Conservation (phyloP, 345 rosid genomes). For the Euphorbia lathyris region DNA sequence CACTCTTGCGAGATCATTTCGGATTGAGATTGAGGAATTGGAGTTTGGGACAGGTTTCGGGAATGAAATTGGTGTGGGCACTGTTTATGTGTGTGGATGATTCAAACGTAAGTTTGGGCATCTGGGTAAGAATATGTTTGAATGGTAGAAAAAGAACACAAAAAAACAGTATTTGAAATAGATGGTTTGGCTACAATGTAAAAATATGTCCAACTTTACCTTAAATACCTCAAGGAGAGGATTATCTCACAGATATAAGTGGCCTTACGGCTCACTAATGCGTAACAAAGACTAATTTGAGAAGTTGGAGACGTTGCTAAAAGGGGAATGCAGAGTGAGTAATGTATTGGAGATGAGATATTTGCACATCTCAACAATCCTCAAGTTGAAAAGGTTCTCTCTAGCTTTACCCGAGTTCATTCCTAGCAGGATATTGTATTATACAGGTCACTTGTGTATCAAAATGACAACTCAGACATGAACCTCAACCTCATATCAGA, state of each 20-base stretch:
- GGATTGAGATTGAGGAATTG: constrained; percentile 29
- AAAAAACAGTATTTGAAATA: no score
- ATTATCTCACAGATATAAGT: no score
- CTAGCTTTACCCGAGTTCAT: no score
- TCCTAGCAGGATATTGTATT: neutral
- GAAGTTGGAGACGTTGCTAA: constrained; percentile 16
- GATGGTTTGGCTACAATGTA: no score
- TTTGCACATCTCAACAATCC: constrained; percentile 30
- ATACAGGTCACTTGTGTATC: constrained; percentile 37
- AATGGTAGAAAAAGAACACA: no score
- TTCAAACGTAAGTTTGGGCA: constrained; percentile 40
- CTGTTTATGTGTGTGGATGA: constrained; percentile 14
- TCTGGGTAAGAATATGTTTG: constrained; percentile 33
- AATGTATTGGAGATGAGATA: constrained; percentile 30
- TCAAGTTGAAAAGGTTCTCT: constrained; percentile 38
- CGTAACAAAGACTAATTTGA: no score
- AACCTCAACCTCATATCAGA: constrained; percentile 21
- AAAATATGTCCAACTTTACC: no score
- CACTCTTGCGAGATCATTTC: constrained; percentile 1
- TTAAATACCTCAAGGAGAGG: no score
- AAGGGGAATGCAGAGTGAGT: constrained; percentile 20
- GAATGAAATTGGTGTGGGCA: constrained; percentile 32
- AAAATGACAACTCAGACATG: constrained; percentile 19
- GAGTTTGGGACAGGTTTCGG: constrained; percentile 33
- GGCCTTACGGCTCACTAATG: no score